Conservation (phyloP, 768 basidiomycete genomes). For the Pulveroboletus sp. region DNA sequence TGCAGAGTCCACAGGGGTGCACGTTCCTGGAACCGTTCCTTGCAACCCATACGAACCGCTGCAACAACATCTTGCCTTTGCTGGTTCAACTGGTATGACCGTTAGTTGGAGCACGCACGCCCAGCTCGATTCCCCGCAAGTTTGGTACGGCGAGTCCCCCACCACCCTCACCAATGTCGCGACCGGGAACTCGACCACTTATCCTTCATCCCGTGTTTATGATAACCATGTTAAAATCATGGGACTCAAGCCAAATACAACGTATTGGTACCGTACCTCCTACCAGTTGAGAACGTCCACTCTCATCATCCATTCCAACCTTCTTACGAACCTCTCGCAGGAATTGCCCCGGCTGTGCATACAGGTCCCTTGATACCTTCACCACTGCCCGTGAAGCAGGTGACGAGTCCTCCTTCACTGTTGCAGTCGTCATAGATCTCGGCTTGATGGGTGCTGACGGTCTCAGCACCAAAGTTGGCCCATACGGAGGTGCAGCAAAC, state of each 20-base stretch:
- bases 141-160: conserved; percentile 30
- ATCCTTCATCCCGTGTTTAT: conserved; percentile 25
- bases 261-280: conserved; percentile 26
- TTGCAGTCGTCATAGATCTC: conserved; percentile 25
- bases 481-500: conserved; percentile 18
- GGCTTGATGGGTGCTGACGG: conserved; percentile 28
- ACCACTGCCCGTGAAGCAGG: conserved; percentile 21
- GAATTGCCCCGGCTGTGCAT: conserved; percentile 27
- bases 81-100: conserved; percentile 24
- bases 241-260: conserved; percentile 20
- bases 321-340: conserved; percentile 4
- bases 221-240: conserved; percentile 28
- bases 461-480: conserved; percentile 28
- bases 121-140: conserved; percentile 21
- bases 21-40: conserved; percentile 25
- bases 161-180: conserved; percentile 20
- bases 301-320: not conserved
- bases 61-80: conserved; percentile 24
- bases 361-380: conserved; percentile 23
- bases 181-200: conserved; percentile 22
- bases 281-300: conserved; percentile 19
- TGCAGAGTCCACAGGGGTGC: conserved; percentile 26
- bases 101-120: conserved; percentile 25
- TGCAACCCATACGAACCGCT: conserved; percentile 29
- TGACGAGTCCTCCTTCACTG: conserved; percentile 17